These are phyloP conservation scores for Coemansia sp. DNA, from an alignment of 371 early-diverging fungal species.

Conservation along the genomic window DNA sequence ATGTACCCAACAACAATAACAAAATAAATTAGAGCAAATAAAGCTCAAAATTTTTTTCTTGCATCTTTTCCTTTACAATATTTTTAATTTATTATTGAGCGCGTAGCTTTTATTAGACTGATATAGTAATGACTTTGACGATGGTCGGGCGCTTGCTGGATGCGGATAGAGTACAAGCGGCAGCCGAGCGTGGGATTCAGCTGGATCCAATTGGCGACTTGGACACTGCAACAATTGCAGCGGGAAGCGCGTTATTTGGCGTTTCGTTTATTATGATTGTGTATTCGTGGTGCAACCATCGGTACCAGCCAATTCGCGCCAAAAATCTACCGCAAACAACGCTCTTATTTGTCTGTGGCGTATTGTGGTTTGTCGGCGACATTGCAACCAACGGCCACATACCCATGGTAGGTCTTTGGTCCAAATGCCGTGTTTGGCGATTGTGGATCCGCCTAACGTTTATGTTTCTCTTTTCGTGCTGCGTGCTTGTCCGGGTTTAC, in stretches of 20 bases:
- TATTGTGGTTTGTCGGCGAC: conserved; percentile 43
- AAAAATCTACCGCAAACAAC: conserved; percentile 34
- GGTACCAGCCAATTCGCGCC: conserved; percentile 41
- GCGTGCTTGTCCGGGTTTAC: conserved; percentile 34
- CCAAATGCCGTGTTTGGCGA: conserved; percentile 35
- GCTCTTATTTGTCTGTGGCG: conserved; percentile 24
- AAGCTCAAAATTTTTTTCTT: background rate
- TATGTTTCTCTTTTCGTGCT: conserved; percentile 22
- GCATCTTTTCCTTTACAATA: background rate
- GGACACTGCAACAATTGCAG: conserved; percentile 18
- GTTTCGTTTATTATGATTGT: conserved; percentile 17
- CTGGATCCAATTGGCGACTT: conserved; percentile 17
- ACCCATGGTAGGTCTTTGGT: conserved; percentile 14
- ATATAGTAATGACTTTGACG: background rate
- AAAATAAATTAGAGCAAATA: background rate
- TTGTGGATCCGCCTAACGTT: conserved; percentile 42
- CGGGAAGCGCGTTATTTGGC: conserved; percentile 21
- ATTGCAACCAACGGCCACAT: conserved; percentile 35
- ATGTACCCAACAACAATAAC: background rate
- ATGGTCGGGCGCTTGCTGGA: background rate
- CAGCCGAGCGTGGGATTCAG: conserved; percentile 1
- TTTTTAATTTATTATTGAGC: background rate
- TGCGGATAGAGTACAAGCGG: conserved; percentile 3
- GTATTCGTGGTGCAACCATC: conserved; percentile 33
- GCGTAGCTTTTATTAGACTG: background rate